phyloP scores from a whole-genome alignment of 495 filamentous ascomycete genomes.

The Pseudevernia furfuracea region DNA sequence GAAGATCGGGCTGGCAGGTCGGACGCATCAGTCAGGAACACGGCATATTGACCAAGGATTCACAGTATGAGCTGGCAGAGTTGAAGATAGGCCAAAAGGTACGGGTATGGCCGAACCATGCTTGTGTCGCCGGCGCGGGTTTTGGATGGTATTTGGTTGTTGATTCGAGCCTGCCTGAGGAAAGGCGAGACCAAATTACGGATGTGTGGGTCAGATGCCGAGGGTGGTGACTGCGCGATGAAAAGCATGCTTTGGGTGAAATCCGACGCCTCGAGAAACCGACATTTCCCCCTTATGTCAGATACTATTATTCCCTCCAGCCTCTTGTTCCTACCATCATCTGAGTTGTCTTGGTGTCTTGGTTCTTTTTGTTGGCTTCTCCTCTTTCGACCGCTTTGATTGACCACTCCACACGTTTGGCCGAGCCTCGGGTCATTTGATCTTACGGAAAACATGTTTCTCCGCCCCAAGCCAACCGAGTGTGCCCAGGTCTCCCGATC shows the following conservation, averaged over 20 bases:
- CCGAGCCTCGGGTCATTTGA: neutral
- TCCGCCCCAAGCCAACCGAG: too few relatives aligned
- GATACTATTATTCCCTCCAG: neutral
- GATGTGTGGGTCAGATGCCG: conserved; percentile 57
- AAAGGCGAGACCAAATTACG: conserved; percentile 50
- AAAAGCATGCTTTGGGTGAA: neutral
- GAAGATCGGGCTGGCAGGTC: conserved; percentile 48
- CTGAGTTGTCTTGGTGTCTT: neutral
- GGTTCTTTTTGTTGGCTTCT: neutral
- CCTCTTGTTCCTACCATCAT: neutral
- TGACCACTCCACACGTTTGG: neutral
- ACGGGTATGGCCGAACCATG: conserved; percentile 76
- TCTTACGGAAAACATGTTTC: too few relatives aligned
- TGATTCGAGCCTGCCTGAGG: conserved; percentile 44
- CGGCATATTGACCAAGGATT: conserved; percentile 43
- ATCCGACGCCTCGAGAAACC: neutral
- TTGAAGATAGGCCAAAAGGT: conserved; percentile 43
- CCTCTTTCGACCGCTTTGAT: neutral
- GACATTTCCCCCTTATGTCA: neutral
- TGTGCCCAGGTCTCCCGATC: too few relatives aligned
- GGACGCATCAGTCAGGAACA: conserved; percentile 59
- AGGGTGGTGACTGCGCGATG: conserved; percentile 18
- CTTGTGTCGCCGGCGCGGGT: conserved; percentile 67
- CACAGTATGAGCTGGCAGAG: neutral
- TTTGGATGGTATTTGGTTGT: conserved; percentile 72